Conservation (phyloP, 108 stramenopile species). For the Skeletonema grethae region DNA sequence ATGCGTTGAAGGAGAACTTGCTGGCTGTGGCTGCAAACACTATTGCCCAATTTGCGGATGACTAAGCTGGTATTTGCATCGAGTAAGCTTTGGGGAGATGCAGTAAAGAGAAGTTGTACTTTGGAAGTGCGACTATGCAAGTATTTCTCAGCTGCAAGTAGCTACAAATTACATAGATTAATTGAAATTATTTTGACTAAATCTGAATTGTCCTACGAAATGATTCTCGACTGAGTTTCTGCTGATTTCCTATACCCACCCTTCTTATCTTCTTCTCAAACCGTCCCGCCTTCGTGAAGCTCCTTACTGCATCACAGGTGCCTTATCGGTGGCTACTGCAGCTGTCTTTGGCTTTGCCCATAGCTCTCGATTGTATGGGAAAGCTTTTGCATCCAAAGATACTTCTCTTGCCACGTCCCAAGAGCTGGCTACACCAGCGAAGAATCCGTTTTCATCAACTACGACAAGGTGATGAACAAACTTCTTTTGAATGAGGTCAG, state of each 20-base stretch:
- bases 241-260: too few relatives aligned
- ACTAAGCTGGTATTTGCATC: not conserved
- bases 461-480: conserved; percentile 47
- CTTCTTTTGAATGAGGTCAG: conserved; percentile 32
- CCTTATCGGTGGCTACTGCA: not conserved
- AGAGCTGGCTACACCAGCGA: conserved; percentile 41
- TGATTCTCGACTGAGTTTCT: too few relatives aligned
- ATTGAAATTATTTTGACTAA: too few relatives aligned
- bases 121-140: not conserved
- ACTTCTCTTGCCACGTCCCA: conserved; percentile 53
- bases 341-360: conserved; percentile 27
- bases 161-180: not conserved
- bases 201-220: too few relatives aligned
- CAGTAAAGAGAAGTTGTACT: not conserved
- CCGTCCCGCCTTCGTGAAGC: not conserved
- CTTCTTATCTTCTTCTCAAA: not conserved
- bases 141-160: not conserved
- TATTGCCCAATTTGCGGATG: not conserved
- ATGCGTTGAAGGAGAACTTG: not conserved
- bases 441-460: conserved; percentile 31
- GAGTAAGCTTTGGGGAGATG: not conserved
- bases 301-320: conserved; percentile 1
- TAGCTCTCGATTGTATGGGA: conserved; percentile 37
- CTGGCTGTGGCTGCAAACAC: not conserved
- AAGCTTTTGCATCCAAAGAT: conserved; percentile 45